phyloP scores from a whole-genome alignment of 2,329 filamentous ascomycete species.

The Epichloe gansuensis region DNA sequence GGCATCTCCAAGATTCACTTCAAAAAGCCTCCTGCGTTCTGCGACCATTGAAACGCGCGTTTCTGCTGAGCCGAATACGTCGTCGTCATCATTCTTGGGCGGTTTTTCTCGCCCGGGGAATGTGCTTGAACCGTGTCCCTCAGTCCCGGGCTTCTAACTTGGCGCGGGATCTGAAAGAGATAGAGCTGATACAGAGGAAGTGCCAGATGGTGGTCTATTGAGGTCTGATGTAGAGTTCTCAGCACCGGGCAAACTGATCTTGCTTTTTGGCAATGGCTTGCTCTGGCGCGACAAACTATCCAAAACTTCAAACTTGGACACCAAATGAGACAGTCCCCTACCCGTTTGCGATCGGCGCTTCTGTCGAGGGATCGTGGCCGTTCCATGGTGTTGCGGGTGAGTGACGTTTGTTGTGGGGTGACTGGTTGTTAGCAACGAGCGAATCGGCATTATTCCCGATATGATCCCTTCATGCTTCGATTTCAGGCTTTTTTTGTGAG shows the following conservation, averaged over 20 bases:
- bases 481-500: background rate
- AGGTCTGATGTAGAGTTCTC: background rate
- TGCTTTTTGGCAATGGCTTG: background rate
- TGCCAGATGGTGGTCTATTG: background rate
- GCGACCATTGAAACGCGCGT: conserved; percentile 10
- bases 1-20: conserved; percentile 4
- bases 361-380: background rate
- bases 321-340: conserved; percentile 17
- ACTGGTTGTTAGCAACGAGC: conserved; percentile 1
- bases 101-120: no score
- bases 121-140: no score
- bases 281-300: conserved; percentile 10
- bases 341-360: background rate
- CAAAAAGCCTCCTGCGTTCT: conserved; percentile 14
- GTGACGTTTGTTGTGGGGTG: background rate
- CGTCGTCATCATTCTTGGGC: background rate
- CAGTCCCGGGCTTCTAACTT: background rate
- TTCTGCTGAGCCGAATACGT: background rate
- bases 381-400: background rate
- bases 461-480: background rate
- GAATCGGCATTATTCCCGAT: conserved; percentile 1
- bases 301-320: conserved; percentile 24
- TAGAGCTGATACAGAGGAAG: background rate
- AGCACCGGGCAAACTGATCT: background rate
- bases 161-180: background rate